Base-by-base conservation (phyloP, 768 basidiomycete species). In the Pleurotus djamor region DNA sequence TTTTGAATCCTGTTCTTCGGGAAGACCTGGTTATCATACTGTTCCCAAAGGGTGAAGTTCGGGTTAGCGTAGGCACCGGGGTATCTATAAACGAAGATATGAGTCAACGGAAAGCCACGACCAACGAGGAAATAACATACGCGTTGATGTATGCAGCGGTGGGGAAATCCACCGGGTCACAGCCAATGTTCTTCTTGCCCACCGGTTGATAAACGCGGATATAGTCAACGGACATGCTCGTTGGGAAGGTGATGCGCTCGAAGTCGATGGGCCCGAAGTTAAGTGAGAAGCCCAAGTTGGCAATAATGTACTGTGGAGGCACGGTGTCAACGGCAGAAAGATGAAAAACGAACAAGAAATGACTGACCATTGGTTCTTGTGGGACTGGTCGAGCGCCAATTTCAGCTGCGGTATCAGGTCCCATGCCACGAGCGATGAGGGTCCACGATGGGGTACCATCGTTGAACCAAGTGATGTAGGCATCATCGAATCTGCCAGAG, bases 211-310 rank as follows among this genome's bases (percentile, higher is more conserved):
- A 89, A 5, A 96, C 89, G 1, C 94, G 83, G 59, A 96, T 85
- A 60, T 86, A 96, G 67, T 96, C 94, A 52, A 95, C 74, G 57
- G 75, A 75, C 89, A 95, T 87, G 32, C 75, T 77, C 7, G 81
- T 69, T 4, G 85, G 85, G 65, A 88, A 79, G 16, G 71, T 70
- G 33, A 91, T 67, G 41, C 83, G 64, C 4, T 76, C 74, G 56
- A 85, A 78, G 63, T 92, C 85, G 65, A 91, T 83, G 6, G 69
- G 75, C 13, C 87, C 89, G 69, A 92, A 92, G 65, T 82, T 85
- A 47, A 74, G 62, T 5, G 88, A 91, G 59, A 91, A 83, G 41
- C 88, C 91, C 37, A 89, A 77, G 61, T 90, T 89, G 51, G 82
- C 79, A 58, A 92, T 81, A 69, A 92, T 79, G 58, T 88, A 88